Base-by-base conservation (phyloP, 1,284 basidiomycete genomes). In the Pseudozyma sp. region DNA sequence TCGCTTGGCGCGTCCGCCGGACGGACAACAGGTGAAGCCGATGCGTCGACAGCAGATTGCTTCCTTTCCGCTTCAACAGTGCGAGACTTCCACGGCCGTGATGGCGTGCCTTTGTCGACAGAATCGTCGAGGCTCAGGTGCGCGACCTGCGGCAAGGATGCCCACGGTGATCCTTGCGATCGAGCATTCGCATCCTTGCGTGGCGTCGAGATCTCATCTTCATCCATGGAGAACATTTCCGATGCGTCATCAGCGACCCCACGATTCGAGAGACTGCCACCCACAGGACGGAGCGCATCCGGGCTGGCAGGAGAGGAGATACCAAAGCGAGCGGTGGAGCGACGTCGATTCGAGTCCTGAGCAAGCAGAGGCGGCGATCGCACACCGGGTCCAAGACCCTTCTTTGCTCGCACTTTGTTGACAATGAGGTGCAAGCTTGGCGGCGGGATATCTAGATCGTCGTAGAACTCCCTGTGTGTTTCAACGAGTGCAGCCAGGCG, bases 381-480 rank as follows among this genome's bases (percentile, higher is more conserved):
- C 72, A 73, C 5, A 60, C 69, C 21, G 64, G 79, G 57, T 44
- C 60, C 50, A 68, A 76, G 52, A 61, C 72, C 60, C 79, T 81
- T 76, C 75, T 62, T 76, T 19, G 64, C 49, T 16, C 58, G 72
- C 3, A 81, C 80, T 25, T 77, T 78, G 43, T 81, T 76, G 38
- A 78, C 78, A 25, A 81, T 72, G 10, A 84, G 77, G 52, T 85
- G 78, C 42, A 88, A 77, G 14, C 83, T 84, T 9, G 86, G 89
- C 31, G 86, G 85, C 0, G 95, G 93, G 39, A 97, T 88, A 85
- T 97, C 95, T 79, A 95, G 90, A 49, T 88, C 70, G 1, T 88
- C 88, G n/a, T 95, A 85, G 92, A 93, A 98, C 1, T 90, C 90
- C 35, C 87, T 87, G 78, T 93, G 89, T 58, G 89, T 90, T 66